Conservation (phyloP, 495 filamentous ascomycete species). For the Aspergillus sparsus region DNA sequence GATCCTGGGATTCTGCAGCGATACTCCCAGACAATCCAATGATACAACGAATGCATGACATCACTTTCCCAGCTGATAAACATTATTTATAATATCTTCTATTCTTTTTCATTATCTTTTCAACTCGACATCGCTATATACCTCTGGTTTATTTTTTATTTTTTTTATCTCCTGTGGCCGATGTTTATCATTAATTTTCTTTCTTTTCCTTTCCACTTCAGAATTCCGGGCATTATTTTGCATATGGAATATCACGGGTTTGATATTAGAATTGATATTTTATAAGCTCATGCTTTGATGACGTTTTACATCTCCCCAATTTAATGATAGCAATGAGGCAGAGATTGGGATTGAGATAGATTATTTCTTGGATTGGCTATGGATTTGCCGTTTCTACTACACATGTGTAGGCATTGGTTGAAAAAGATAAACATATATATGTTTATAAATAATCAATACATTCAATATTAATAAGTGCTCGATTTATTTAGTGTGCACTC, state of each 20-base stretch:
- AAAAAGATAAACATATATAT: too few relatives aligned
- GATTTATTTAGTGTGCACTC: too few relatives aligned
- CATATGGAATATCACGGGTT: not conserved
- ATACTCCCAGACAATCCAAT: conserved; percentile 17
- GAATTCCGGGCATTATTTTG: not conserved
- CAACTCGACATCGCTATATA: not conserved
- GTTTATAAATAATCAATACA: too few relatives aligned
- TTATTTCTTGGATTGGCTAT: too few relatives aligned
- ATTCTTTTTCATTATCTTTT: not conserved
- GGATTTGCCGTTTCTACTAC: too few relatives aligned
- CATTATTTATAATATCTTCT: not conserved
- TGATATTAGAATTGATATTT: not conserved
- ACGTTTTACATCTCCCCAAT: too few relatives aligned
- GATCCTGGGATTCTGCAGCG: conserved; percentile 62
- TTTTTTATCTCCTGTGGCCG: not conserved
- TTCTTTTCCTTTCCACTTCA: not conserved
- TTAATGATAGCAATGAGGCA: too few relatives aligned
- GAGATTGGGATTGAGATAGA: too few relatives aligned
- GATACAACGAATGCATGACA: conserved; percentile 28
- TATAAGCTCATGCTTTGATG: not conserved
- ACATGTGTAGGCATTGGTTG: too few relatives aligned
- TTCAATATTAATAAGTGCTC: too few relatives aligned
- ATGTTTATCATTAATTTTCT: not conserved
- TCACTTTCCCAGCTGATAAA: conserved; percentile 1
- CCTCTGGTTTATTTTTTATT: not conserved